These are phyloP conservation scores for Smallanthus sonchifolius DNA, from an alignment of 129 eudicot species.

Conservation along the genomic window DNA sequence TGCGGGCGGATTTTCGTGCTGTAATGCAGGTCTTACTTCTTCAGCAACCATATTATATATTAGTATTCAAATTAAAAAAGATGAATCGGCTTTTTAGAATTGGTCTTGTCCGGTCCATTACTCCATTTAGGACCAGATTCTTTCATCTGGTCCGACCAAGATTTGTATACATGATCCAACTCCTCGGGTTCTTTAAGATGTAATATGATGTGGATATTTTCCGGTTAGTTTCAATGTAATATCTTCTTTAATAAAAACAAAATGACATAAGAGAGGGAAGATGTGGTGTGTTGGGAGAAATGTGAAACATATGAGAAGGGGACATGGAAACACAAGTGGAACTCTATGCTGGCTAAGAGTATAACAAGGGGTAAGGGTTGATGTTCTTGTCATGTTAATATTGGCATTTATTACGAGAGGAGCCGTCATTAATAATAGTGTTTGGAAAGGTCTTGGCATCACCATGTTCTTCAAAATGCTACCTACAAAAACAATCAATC, in stretches of 20 bases:
- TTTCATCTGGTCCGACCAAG: neutral
- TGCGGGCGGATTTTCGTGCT: no score
- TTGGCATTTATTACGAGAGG: constrained; percentile 6
- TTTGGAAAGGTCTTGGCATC: constrained; percentile 13
- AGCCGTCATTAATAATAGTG: neutral
- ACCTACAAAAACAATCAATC: constrained; percentile 19
- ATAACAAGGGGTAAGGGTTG: constrained; percentile 5
- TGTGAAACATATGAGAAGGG: constrained; percentile 18
- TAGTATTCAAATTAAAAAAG: no score
- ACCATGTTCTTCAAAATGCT: constrained; percentile 18
- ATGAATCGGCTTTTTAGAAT: no score
- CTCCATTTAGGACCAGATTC: neutral
- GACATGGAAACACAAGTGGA: constrained; percentile 25
- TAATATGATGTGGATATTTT: neutral
- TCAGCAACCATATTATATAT: no score
- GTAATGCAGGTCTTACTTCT: no score
- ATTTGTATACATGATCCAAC: neutral
- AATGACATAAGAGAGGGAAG: neutral
- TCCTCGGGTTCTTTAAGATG: neutral
- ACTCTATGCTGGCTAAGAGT: constrained; percentile 19
- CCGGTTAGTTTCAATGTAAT: neutral
- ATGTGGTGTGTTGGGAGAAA: constrained; percentile 4
- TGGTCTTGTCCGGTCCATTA: no score
- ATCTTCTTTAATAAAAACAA: neutral
- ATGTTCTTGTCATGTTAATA: constrained; percentile 15